Percentiles rank a stretch among this genome's conserved stretches.
phyloP scores from a whole-genome alignment of 2,329 filamentous ascomycete species.

The Clonostachys solani region DNA sequence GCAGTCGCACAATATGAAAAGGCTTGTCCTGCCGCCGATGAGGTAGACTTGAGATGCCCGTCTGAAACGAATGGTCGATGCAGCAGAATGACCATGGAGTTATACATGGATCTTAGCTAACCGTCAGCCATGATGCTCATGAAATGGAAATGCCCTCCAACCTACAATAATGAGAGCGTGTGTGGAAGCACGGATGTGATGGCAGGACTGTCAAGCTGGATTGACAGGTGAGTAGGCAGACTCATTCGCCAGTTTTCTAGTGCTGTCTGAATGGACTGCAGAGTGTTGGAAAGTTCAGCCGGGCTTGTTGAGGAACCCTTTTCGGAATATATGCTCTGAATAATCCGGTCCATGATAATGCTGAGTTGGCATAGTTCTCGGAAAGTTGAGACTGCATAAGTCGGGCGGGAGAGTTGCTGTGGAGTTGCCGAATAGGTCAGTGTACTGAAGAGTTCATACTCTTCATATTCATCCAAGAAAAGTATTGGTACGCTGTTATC shows the following conservation, averaged over 20 bases:
- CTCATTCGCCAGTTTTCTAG: conserved; percentile 33
- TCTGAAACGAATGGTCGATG: conserved; percentile 49
- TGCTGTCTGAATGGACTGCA: conserved; percentile 30
- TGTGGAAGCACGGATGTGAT: no score
- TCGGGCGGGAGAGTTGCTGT: conserved; percentile 24
- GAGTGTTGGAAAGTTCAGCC: conserved; percentile 24
- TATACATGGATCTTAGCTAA: conserved; percentile 33
- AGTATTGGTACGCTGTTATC: conserved; percentile 40
- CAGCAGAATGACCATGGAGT: conserved; percentile 46
- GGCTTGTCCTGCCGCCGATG: conserved; percentile 34
- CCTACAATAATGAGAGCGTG: no score
- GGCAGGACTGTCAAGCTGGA: no score
- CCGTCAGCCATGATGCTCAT: background rate
- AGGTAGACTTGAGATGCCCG: conserved; percentile 38
- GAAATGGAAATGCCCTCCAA: no score
- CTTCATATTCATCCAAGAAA: conserved; percentile 45
- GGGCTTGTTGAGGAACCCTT: conserved; percentile 27
- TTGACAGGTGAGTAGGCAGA: conserved; percentile 32
- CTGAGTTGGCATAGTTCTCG: conserved; percentile 34
- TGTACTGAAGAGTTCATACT: conserved; percentile 46
- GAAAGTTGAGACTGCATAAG: conserved; percentile 38
- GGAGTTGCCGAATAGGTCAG: conserved; percentile 26
- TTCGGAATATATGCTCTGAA: conserved; percentile 39
- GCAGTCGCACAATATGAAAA: conserved; percentile 39
- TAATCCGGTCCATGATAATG: conserved; percentile 38